Conservation (phyloP, 2,329 filamentous ascomycete species). For the Talaromyces amestolkiae region DNA sequence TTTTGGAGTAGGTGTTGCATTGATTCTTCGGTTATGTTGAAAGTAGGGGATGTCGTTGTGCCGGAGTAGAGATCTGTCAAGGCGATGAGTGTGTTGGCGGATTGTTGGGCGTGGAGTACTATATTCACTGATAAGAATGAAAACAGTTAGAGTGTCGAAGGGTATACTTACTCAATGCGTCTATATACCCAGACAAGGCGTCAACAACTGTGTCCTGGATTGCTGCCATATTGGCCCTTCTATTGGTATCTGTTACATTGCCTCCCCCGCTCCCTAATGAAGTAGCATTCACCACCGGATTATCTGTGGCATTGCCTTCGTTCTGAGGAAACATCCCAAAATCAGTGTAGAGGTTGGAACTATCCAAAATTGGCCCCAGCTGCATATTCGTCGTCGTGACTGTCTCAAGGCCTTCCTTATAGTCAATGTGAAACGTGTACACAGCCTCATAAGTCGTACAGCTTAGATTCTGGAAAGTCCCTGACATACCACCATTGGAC, state of each 20-base stretch:
- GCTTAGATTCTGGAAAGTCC: conserved; percentile 9
- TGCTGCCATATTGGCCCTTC: conserved; percentile 12
- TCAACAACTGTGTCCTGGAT: conserved; percentile 9
- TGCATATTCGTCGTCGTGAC: neutral
- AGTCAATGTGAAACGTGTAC: conserved; percentile 1
- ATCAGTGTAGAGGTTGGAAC: conserved; percentile 10
- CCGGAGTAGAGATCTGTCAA: conserved; percentile 7
- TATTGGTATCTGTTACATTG: conserved; percentile 12
- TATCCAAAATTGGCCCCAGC: neutral
- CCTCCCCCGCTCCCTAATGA: conserved; percentile 1
- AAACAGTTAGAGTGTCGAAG: neutral
- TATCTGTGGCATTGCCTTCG: neutral
- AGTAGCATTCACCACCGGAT: neutral
- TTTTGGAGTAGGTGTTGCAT: conserved; percentile 17
- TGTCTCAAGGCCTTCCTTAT: neutral
- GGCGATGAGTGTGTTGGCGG: conserved; percentile 11
- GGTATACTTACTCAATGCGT: conserved; percentile 4
- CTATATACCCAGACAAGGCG: conserved; percentile 11
- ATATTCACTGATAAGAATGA: neutral
- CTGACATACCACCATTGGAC: neutral
- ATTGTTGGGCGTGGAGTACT: conserved; percentile 12
- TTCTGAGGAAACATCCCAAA: conserved; percentile 6
- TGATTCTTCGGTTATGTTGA: conserved; percentile 13
- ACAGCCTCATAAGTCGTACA: conserved; percentile 14
- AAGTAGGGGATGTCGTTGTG: neutral